Evolutionary conservation across 495 filamentous ascomycete genomes (phyloP).

Genomic region (Penicillium cataractarum): DNA sequence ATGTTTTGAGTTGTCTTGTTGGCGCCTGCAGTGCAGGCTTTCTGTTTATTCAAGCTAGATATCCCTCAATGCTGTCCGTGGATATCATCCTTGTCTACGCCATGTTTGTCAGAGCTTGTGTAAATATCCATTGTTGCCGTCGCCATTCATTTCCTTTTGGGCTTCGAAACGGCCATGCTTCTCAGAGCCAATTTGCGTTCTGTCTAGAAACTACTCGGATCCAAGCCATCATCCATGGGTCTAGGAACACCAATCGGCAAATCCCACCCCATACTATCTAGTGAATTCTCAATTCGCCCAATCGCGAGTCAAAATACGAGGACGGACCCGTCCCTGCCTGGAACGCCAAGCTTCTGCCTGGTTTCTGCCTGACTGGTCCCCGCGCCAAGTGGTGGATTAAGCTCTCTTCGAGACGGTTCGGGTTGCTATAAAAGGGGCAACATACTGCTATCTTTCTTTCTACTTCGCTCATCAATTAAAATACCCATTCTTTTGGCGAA

Average conservation of each 20-base stretch:
- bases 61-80: slow-evolving; percentile 16
- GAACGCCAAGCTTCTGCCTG: slow-evolving; percentile 2
- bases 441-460: not conserved
- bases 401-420: not conserved
- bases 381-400: not conserved
- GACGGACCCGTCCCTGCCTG: not conserved
- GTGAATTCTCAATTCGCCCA: not conserved
- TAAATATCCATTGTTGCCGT: not conserved
- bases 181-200: too few species aligned
- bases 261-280: not conserved
- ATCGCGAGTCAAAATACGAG: not conserved
- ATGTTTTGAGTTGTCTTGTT: slow-evolving; percentile 5
- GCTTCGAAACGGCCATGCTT: too few species aligned
- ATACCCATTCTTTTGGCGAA: not conserved
- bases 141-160: too few species aligned
- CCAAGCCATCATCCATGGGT: not conserved
- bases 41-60: slow-evolving; percentile 24
- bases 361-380: not conserved
- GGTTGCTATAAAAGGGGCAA: not conserved
- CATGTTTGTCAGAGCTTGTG: not conserved
- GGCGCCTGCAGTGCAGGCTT: slow-evolving; percentile 9
- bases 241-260: slow-evolving; percentile 3
- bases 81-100: not conserved
- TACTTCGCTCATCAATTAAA: not conserved
- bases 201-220: too few species aligned